phyloP scores from a whole-genome alignment of 495 filamentous ascomycete genomes.

The Penicillium dipodomyicola region DNA sequence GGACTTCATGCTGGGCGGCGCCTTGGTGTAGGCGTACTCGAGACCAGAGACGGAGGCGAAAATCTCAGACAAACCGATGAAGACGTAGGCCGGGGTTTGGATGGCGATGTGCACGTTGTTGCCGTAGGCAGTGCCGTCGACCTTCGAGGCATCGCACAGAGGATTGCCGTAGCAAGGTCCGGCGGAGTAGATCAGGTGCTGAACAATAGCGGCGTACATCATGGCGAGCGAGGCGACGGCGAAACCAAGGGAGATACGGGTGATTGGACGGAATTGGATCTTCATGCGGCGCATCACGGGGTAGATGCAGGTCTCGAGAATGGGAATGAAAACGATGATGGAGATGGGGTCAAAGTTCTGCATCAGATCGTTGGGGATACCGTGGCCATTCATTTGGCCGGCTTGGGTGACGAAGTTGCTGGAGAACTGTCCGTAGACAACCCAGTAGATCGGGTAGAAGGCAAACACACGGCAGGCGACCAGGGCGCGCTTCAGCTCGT shows the following conservation, averaged over 20 bases:
- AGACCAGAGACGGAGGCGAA: conserved; percentile 68
- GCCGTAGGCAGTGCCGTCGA: conserved; percentile 34
- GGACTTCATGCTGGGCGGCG: conserved; percentile 78
- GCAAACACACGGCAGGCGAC: conserved; percentile 60
- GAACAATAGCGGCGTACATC: conserved; percentile 64
- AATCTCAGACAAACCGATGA: conserved; percentile 72
- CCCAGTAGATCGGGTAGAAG: conserved; percentile 61
- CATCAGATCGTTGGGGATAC: conserved; percentile 72
- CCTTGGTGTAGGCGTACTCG: conserved; percentile 82
- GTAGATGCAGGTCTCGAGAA: conserved; percentile 67
- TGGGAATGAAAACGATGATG: conserved; percentile 69
- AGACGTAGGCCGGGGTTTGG: conserved; percentile 66
- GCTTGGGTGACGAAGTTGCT: conserved; percentile 59
- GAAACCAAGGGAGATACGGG: conserved; percentile 73
- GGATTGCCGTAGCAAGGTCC: conserved; percentile 49
- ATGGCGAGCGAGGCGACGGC: conserved; percentile 62
- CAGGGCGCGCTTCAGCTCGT: conserved; percentile 59
- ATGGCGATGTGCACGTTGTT: conserved; percentile 63
- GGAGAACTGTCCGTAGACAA: conserved; percentile 58
- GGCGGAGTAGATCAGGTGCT: conserved; percentile 66
- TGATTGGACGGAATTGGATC: conserved; percentile 68
- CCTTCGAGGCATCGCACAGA: conserved; percentile 31
- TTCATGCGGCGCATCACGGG: conserved; percentile 60
- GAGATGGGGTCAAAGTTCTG: conserved; percentile 73
- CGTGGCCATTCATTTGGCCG: conserved; percentile 53